Evolutionary conservation across 352 stramenopile genomes (phyloP).

Genomic region (Aphanomyces stellatus): DNA sequence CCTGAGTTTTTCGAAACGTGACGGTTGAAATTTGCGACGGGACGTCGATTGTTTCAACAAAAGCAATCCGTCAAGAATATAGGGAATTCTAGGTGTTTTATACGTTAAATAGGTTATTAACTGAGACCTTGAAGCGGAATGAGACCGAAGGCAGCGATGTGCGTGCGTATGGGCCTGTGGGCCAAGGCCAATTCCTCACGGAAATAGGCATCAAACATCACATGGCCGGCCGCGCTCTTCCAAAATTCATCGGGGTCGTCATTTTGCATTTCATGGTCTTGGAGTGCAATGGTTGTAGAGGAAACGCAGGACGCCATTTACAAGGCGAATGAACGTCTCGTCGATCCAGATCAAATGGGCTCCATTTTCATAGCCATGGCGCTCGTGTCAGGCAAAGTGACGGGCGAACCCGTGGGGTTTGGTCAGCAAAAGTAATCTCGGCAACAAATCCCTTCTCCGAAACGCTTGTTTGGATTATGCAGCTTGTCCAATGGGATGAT

Average conservation of each 20-base stretch:
- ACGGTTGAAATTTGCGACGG: no score
- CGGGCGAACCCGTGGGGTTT: constrained; percentile 9
- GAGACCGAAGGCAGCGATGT: constrained; percentile 46
- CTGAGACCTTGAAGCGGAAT: constrained; percentile 61
- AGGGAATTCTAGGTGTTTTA: no score
- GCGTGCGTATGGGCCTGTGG: constrained; percentile 79
- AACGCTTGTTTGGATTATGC: no score
- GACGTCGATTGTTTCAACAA: no score
- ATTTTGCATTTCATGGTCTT: no score
- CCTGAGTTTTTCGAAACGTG: no score
- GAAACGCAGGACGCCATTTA: constrained; percentile 86
- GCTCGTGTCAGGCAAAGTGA: constrained; percentile 33
- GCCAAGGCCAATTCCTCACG: constrained; percentile 90
- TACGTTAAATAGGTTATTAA: no score
- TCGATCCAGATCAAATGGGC: constrained; percentile 89
- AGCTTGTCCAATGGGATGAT: no score
- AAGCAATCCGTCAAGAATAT: no score
- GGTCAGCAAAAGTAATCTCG: no score
- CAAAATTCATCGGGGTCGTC: constrained; percentile 71
- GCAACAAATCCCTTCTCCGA: no score
- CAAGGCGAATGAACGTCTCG: constrained; percentile 87
- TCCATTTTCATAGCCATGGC: constrained; percentile 92
- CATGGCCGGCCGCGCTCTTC: constrained; percentile 82
- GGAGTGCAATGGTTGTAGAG: constrained; percentile 37
- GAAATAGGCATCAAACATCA: constrained; percentile 93